Evolutionary conservation across 108 stramenopile species (phyloP).

Genomic region (Fragilaria crotonensis): DNA sequence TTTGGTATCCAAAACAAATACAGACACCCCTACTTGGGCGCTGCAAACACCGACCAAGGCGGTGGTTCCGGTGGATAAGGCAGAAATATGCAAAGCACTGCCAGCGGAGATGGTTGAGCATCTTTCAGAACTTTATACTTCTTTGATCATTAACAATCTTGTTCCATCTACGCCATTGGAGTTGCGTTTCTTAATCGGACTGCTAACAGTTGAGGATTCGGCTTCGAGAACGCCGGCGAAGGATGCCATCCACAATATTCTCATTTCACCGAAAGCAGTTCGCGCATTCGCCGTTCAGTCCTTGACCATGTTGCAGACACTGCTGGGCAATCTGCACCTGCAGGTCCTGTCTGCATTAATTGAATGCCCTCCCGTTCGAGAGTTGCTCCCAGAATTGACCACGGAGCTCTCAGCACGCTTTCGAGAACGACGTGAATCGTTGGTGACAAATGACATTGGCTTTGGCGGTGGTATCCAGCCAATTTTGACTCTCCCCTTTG

Average conservation of each 20-base stretch:
- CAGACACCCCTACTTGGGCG: neutral
- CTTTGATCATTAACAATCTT: slow-evolving; percentile 48
- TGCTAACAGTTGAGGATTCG: slow-evolving; percentile 16
- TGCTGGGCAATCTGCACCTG: slow-evolving; percentile 12
- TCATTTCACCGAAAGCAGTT: neutral
- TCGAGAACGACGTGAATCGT: slow-evolving; percentile 1
- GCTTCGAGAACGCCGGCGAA: neutral
- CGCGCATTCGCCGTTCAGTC: slow-evolving; percentile 24
- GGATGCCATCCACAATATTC: neutral
- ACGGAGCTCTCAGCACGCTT: slow-evolving; percentile 3
- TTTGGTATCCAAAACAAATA: neutral
- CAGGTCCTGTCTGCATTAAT: slow-evolving; percentile 5
- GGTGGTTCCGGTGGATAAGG: neutral
- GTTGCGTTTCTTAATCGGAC: slow-evolving; percentile 60
- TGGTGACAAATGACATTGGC: slow-evolving; percentile 3
- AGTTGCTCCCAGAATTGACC: slow-evolving; percentile 12
- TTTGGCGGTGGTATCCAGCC: slow-evolving; percentile 19
- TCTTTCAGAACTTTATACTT: slow-evolving; percentile 40
- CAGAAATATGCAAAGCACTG: neutral
- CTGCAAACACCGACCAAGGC: neutral
- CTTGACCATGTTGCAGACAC: slow-evolving; percentile 18
- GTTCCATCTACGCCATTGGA: slow-evolving; percentile 65
- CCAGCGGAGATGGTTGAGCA: slow-evolving; percentile 6
- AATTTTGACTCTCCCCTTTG: slow-evolving; percentile 66
- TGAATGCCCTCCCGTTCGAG: slow-evolving; percentile 12